Percentiles rank a stretch among this genome's conserved stretches.
Conservation (phyloP, 306 rosid species). For the Vigna angularis region DNA sequence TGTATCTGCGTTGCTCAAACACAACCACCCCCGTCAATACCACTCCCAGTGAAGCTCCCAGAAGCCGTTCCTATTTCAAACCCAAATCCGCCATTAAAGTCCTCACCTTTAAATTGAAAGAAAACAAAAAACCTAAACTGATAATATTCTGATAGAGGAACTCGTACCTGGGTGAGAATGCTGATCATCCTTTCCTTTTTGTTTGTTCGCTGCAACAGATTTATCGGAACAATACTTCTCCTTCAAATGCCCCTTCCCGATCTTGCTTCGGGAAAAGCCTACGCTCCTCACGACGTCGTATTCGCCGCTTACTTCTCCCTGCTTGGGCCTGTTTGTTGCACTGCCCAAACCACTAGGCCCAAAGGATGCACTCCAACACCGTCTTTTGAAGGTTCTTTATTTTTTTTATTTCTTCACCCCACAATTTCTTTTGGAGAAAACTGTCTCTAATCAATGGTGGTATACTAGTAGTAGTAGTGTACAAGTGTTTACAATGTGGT, state of each 20-base stretch:
- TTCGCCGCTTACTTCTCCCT: background rate
- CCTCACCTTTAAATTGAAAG: background rate
- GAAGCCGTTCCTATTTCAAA: conserved; percentile 69
- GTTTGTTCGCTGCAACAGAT: conserved; percentile 25
- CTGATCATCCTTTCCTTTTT: conserved; percentile 63
- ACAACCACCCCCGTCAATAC: conserved; percentile 66
- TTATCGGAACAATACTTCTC: conserved; percentile 26
- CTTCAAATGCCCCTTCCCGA: conserved; percentile 13
- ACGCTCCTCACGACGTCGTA: conserved; percentile 36
- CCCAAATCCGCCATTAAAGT: background rate
- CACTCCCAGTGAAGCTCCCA: conserved; percentile 84
- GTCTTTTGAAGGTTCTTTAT: too few relatives aligned
- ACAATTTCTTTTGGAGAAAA: too few relatives aligned
- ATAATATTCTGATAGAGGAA: background rate
- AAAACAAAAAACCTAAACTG: conserved; percentile 8
- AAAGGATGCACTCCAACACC: background rate
- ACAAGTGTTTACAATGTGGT: too few relatives aligned
- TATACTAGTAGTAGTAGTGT: too few relatives aligned
- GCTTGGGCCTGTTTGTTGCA: conserved; percentile 29
- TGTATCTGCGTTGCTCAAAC: conserved; percentile 71
- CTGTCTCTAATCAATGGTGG: too few relatives aligned
- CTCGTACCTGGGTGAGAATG: conserved; percentile 74
- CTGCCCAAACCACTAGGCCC: background rate
- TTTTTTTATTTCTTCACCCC: too few relatives aligned
- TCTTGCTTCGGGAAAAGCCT: conserved; percentile 8